Base-by-base conservation (phyloP, 306 rosid species). In the Rubus idaeus region DNA sequence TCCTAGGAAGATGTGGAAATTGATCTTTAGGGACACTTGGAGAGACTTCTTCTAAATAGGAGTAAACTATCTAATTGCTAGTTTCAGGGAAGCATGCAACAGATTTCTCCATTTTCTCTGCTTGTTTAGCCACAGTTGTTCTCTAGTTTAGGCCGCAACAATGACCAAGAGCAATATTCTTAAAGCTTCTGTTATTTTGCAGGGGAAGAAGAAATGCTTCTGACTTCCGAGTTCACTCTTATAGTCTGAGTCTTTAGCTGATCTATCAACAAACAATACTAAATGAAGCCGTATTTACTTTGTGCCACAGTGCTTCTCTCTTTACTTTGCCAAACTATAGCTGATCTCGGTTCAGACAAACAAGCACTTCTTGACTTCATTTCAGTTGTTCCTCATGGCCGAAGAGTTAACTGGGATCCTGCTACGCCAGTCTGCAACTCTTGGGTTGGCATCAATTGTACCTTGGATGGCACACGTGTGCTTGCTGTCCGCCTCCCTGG, bases 361-460 rank as follows among this genome's bases (percentile, higher is more conserved):
- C 89, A 90, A 86, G 94, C 97, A 30, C 93, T 94, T 41, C 96
- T 94, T 71, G 83, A 86, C 60, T 94, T 94, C 79, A 79, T 89
- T 71, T 84, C 88, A 10, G 68, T 80, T 23, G 77, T 94, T 81
- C 97, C 90, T 83, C 97, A 91, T 81, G 89, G 91, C 42, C 83
- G 83, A 52, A 94, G 77, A 74, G 67, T 94, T 46, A 86, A 86
- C 53, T 94, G 97, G 98, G 82, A 81, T 77, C 76, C 85, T 21
- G 68, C 83, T 74, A 85, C 85, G 67, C 74, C 96, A 17, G 72
- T 91, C 16, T 94, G 98, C 83, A 78, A 74, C 74, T 83, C 96
- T 55, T 94, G 98, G 98, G 73, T 80, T 37, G 98, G 98, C 83
- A 78, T 94, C 77, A 85, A 61, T 20, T 94, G 98, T 81, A 90